Conservation (phyloP, 2,329 filamentous ascomycete genomes). For the Calonectria naviculata region DNA sequence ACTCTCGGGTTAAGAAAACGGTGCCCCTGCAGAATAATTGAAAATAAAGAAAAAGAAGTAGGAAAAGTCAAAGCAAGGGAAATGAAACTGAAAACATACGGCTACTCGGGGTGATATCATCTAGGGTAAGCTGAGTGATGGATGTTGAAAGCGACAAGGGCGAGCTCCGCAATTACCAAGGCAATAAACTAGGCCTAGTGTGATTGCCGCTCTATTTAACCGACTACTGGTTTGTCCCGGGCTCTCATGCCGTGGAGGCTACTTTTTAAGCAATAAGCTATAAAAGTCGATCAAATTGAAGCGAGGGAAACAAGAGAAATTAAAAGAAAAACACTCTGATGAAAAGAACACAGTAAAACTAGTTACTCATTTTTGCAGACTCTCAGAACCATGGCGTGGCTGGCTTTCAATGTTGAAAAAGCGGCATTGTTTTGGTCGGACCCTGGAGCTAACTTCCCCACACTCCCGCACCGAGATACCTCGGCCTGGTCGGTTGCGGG, state of each 20-base stretch:
- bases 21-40: too few species aligned
- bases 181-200: not conserved
- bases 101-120: not conserved
- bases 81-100: not conserved
- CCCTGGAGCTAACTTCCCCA: slow-evolving; percentile 27
- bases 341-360: too few species aligned
- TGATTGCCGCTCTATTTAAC: not conserved
- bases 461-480: slow-evolving; percentile 34
- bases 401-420: not conserved
- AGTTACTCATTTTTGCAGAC: not conserved
- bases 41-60: not conserved
- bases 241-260: not conserved
- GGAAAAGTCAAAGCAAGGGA: not conserved
- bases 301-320: not conserved
- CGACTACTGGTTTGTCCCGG: too few species aligned
- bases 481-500: slow-evolving; percentile 32
- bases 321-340: too few species aligned
- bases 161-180: slow-evolving; percentile 1
- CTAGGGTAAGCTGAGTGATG: not conserved
- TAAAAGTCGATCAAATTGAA: not conserved
- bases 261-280: not conserved
- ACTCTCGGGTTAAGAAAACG: too few species aligned
- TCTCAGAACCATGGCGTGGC: not conserved
- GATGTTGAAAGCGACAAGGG: not conserved
- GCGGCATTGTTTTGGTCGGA: not conserved